phyloP scores from a whole-genome alignment of 225 moss, liverwort and hornwort species.

The Sphagnum tenellum region DNA sequence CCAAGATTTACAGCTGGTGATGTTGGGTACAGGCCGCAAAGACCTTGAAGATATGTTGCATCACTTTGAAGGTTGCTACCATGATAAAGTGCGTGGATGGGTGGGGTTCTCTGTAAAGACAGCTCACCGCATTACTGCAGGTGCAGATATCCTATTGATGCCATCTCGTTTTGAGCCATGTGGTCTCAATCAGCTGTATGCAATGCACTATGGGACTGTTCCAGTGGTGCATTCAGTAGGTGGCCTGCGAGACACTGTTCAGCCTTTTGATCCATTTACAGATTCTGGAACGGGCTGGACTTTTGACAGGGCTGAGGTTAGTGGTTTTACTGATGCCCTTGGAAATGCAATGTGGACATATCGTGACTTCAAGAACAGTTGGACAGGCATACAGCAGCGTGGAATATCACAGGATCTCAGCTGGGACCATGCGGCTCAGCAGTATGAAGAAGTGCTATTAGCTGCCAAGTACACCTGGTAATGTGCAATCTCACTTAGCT shows the following conservation, averaged over 20 bases:
- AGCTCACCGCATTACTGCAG: constrained; percentile 69
- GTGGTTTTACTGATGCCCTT: constrained; percentile 52
- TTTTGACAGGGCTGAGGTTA: constrained; percentile 28
- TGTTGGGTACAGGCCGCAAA: constrained; percentile 64
- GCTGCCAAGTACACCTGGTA: constrained; percentile 84
- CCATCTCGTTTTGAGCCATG: constrained; percentile 81
- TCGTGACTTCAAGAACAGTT: constrained; percentile 60
- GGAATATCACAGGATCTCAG: constrained; percentile 71
- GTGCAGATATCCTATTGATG: constrained; percentile 68
- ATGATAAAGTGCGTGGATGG: constrained; percentile 74
- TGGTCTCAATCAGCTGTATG: constrained; percentile 75
- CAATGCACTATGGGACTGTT: constrained; percentile 71
- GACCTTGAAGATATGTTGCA: constrained; percentile 68
- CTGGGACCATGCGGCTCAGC: constrained; percentile 79
- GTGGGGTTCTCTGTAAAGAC: constrained; percentile 77
- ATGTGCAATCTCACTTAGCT: background rate
- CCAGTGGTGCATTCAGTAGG: constrained; percentile 76
- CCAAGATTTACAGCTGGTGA: constrained; percentile 69
- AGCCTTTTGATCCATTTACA: constrained; percentile 63
- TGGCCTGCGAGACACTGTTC: constrained; percentile 65
- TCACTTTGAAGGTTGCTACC: constrained; percentile 40
- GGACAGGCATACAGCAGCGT: constrained; percentile 65
- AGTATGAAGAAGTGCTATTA: constrained; percentile 71
- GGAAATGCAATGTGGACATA: constrained; percentile 87
- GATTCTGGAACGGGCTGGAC: constrained; percentile 77